These are phyloP conservation scores for Silene uniflora DNA, from an alignment of 148 eudicot genomes.

Conservation along the genomic window DNA sequence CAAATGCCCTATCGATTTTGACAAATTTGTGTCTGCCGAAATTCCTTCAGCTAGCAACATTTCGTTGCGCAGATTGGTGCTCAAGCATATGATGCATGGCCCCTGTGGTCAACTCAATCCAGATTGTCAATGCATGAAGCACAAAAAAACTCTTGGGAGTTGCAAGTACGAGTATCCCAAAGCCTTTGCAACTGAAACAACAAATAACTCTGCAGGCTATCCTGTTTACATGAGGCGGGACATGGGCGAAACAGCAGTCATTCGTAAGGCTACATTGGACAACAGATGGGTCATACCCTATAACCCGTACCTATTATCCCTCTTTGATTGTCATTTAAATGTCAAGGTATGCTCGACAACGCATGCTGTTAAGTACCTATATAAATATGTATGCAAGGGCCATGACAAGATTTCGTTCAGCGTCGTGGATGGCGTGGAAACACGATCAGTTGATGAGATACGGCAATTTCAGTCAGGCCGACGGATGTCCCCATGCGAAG, in stretches of 20 bases:
- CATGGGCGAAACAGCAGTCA: not conserved
- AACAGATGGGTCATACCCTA: conserved; percentile 9
- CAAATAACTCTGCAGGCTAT: not conserved
- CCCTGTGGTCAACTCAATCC: not conserved
- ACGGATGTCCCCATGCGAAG: not conserved
- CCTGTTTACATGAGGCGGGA: not conserved
- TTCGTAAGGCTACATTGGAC: not conserved
- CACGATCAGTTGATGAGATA: not conserved
- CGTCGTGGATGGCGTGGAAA: not conserved
- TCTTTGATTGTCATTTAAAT: conserved; percentile 6
- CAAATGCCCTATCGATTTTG: not conserved
- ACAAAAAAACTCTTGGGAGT: not conserved
- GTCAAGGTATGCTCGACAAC: not conserved
- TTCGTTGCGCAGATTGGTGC: not conserved
- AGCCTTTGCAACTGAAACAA: not conserved
- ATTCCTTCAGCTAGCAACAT: not conserved
- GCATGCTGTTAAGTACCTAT: too few relatives aligned
- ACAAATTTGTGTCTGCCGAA: not conserved
- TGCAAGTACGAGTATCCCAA: not conserved
- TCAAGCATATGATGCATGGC: not conserved
- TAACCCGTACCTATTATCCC: not conserved
- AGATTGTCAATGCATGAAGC: not conserved
- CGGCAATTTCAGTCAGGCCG: not conserved
- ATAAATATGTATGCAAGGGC: too few relatives aligned
- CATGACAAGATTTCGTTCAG: not conserved